Percentiles rank a stretch among this genome's conserved stretches.
Conservation (phyloP, 805 yeast genomes). For the Yarrowia phangngaensis region DNA sequence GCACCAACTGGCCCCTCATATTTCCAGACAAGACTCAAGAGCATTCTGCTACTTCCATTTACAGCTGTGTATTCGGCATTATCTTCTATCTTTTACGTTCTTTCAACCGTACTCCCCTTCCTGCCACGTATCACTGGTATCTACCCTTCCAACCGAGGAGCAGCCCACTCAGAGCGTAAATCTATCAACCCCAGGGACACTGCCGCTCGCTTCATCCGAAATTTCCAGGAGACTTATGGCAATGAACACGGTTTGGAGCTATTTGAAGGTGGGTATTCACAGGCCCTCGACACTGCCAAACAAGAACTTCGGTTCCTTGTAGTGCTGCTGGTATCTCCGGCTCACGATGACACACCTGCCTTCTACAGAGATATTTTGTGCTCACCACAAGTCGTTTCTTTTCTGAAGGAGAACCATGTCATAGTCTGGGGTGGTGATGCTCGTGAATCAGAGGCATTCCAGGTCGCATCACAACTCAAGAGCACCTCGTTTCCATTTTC, state of each 20-base stretch:
- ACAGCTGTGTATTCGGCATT: slow-evolving; percentile 37
- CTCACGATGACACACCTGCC: slow-evolving; percentile 56
- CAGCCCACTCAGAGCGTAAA: slow-evolving; percentile 40
- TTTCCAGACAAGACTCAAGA: slow-evolving; percentile 32
- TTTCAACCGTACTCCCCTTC: slow-evolving; percentile 41
- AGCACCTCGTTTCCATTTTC: slow-evolving; percentile 77
- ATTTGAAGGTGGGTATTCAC: slow-evolving; percentile 70
- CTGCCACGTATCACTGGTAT: slow-evolving; percentile 41
- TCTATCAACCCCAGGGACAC: slow-evolving; percentile 51
- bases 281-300: slow-evolving; percentile 66
- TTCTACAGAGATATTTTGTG: slow-evolving; percentile 56
- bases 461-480: slow-evolving; percentile 69
- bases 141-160: slow-evolving; percentile 42
- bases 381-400: slow-evolving; percentile 45
- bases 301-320: slow-evolving; percentile 63
- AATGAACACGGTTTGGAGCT: slow-evolving; percentile 29
- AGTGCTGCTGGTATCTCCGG: slow-evolving; percentile 67
- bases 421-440: slow-evolving; percentile 87
- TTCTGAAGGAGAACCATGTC: slow-evolving; percentile 50
- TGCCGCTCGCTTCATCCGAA: slow-evolving; percentile 50
- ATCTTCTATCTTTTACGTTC: slow-evolving; percentile 33
- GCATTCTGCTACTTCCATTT: slow-evolving; percentile 39
- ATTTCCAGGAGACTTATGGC: slow-evolving; percentile 49
- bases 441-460: slow-evolving; percentile 76
- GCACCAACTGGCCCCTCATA: slow-evolving; percentile 34